Evolutionary conservation across 2,329 filamentous ascomycete genomes (phyloP), one percentile per base, ranked within the genome.

Genomic region (Monilinia laxa): DNA sequence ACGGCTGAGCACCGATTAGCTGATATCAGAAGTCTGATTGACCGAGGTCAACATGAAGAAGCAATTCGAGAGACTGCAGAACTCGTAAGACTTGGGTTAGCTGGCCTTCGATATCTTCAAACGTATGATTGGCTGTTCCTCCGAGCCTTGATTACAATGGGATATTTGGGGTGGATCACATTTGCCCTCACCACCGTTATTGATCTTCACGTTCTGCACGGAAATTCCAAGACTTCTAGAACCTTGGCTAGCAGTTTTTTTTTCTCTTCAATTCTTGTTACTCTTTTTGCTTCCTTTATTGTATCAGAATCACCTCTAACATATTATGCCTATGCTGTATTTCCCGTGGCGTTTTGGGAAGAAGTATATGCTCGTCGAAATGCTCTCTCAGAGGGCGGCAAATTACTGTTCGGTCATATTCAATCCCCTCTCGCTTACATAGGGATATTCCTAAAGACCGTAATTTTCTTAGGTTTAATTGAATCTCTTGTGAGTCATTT

Each of bases 51-150:
- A 56, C 88, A 88, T 70, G 87, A 94, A 66, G 85, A 91, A 72
- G 92, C 94, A 1, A 97, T 98, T 72, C 82, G 87, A 67, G 85
- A 91, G 73, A 92, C 91, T 1, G 87, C 90, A 53, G 85, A 87
- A 38, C 82, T 99, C 18, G 90, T 98, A 68, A 85, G 90, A 68
- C 80, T 91, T 62, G 90, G 87, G 1, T 83, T 99, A 1, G 85
- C 92, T 69, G 95, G 95, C 10, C 81, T 99, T 68, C 87, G 95
- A 62, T 99, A 99, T 77, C 84, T 99, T 35, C 95, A 99, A 78
- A 99, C 93, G 0, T 99, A 99, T 74, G 95, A 99, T 80, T 99
- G 95, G 95, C 83, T 99, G 2, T 99, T 99, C 79, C 81, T 99
- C 47, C 85, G 95, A 68, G 90, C 92, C 2, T 83, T 99, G 60